Evolutionary conservation across 495 filamentous ascomycete species (phyloP), one percentile per base, ranked within the genome.

Genomic region (Hyaloscypha finlandica): DNA sequence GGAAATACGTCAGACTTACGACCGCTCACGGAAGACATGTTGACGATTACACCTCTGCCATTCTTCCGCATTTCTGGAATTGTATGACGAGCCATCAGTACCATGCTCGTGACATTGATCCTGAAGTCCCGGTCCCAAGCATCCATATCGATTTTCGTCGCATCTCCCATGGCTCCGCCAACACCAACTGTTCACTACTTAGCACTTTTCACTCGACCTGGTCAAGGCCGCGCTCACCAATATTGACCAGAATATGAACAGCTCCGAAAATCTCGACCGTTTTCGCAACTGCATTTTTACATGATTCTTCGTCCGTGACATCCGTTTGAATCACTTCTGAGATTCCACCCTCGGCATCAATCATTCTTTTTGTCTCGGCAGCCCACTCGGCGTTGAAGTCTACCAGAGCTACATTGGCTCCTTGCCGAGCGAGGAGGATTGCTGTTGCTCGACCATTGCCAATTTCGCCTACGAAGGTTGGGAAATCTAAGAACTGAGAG

Each of bases 401-500:
- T 1, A 85, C 74, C 71, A 84, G 85, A 12, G 86, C 70, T 29
- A 89, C 85, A 3, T 77, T 71, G 65, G 78, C 80, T 33, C 84
- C 85, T 42, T 85, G 83, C 30, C 81, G 75, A 31, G 86, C 84
- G 1, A 88, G 77, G 4, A 88, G 77, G 59, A 88, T 83, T 6
- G 85, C 80, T 51, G 80, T 84, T 4, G 86, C 86, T 2, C 85
- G 79, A 14, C 84, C 86, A 67, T 88, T 88, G 12, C 86, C 87
- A 59, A 88, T 82, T 25, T 25, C 25, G 25, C 25, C 25, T 25
- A 25, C 2, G 25, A 25, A 25, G 25, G 25, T 25, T 25, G 25
- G 2, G 25, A 25, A 25, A 25, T 25, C 25, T 25, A 2, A 25
- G 25, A 25, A 25, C 25, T 25, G 25, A 25, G 25, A 25, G 25